Percentiles rank a stretch among this genome's conserved stretches.
Evolutionary conservation across 23 red algal species (phyloP).

Genomic region (Gracilariopsis chorda): DNA sequence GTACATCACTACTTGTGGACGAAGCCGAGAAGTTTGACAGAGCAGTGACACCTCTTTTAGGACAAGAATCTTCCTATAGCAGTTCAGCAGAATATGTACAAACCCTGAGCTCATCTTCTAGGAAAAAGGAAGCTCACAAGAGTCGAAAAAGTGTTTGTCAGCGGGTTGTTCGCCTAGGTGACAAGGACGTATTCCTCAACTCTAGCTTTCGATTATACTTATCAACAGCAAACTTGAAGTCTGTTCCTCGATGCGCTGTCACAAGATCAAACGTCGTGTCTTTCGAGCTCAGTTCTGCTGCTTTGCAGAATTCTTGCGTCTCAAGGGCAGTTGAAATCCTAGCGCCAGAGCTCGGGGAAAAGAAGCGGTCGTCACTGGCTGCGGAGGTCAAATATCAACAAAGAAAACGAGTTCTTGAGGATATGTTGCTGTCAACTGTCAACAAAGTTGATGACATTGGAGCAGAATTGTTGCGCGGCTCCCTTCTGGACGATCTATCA

Average conservation of each 20-base stretch:
- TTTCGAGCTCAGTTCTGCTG: slow-evolving; percentile 47
- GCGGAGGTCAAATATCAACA: slow-evolving; percentile 23
- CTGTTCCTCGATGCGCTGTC: slow-evolving; percentile 26
- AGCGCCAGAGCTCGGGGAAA: slow-evolving; percentile 36
- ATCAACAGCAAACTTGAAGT: slow-evolving; percentile 1
- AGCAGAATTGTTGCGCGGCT: slow-evolving; percentile 37
- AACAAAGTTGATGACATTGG: slow-evolving; percentile 44
- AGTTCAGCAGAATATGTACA: slow-evolving; percentile 12
- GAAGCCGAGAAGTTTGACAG: slow-evolving; percentile 71
- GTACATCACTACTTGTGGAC: slow-evolving; percentile 54
- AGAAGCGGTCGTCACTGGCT: neutral
- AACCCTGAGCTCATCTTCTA: neutral
- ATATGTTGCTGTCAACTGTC: slow-evolving; percentile 42
- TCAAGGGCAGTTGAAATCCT: slow-evolving; percentile 39
- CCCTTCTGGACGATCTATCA: slow-evolving; percentile 29
- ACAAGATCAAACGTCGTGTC: slow-evolving; percentile 57
- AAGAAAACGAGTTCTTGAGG: slow-evolving; percentile 50
- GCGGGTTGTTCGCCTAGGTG: slow-evolving; percentile 63
- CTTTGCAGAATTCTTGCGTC: slow-evolving; percentile 46
- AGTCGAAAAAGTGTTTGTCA: slow-evolving; percentile 33
- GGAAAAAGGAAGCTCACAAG: neutral
- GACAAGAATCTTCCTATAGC: slow-evolving; percentile 45
- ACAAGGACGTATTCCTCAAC: slow-evolving; percentile 51
- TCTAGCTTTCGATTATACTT: slow-evolving; percentile 51
- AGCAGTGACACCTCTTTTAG: slow-evolving; percentile 57